Conservation (phyloP, 441 rosid species). For the Erodium trifolium region DNA sequence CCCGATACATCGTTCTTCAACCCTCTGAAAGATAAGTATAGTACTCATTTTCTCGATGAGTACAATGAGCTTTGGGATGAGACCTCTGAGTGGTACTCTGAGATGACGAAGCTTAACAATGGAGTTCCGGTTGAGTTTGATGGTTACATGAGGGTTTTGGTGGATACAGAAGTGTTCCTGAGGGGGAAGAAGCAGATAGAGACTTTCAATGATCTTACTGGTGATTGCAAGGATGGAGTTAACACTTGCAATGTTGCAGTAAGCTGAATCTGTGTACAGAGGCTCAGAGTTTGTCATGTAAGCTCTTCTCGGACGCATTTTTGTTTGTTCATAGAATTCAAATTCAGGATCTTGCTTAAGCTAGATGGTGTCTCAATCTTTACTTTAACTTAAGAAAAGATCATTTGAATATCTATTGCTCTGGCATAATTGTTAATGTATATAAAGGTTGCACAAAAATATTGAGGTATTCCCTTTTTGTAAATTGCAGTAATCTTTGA, state of each 20-base stretch:
- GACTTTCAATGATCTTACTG: slow-evolving; percentile 81
- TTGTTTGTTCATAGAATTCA: too few species aligned
- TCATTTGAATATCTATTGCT: neutral
- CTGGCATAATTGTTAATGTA: neutral
- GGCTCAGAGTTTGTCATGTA: too few species aligned
- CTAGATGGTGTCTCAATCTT: neutral
- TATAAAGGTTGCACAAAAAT: too few species aligned
- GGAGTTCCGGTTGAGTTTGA: slow-evolving; percentile 76
- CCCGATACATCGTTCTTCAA: slow-evolving; percentile 84
- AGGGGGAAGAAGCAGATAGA: slow-evolving; percentile 74
- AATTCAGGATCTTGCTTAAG: neutral
- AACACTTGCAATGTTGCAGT: slow-evolving; percentile 69
- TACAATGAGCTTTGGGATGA: slow-evolving; percentile 74
- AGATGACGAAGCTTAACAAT: slow-evolving; percentile 54
- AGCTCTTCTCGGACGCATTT: too few species aligned
- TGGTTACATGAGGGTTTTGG: slow-evolving; percentile 94
- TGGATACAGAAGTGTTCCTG: slow-evolving; percentile 84
- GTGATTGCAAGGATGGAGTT: slow-evolving; percentile 90
- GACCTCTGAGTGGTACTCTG: slow-evolving; percentile 84
- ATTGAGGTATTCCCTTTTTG: too few species aligned
- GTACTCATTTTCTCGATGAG: slow-evolving; percentile 83
- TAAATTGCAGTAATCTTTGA: too few species aligned
- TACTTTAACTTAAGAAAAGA: neutral
- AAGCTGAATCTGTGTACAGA: slow-evolving; percentile 22
- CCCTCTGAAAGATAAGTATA: slow-evolving; percentile 72